A percentile compares a stretch with the other conserved stretches of the same genome.
phyloP scores from a whole-genome alignment of 1,284 basidiomycete genomes.

The Ceratobasidium sp. region DNA sequence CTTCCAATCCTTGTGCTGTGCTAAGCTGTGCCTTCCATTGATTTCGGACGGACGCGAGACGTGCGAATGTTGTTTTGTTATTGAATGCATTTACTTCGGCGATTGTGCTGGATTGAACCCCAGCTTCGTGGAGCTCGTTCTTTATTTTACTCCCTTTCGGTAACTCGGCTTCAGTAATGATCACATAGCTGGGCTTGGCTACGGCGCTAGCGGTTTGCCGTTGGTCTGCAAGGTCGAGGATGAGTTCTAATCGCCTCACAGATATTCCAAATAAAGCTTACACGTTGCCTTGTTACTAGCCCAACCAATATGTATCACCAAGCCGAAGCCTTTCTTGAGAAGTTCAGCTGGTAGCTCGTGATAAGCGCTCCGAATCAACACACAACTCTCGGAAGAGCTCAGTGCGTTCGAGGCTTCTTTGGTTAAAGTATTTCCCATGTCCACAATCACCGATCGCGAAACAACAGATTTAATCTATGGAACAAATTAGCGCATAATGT shows the following conservation, averaged over 20 bases:
- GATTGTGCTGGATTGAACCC: neutral
- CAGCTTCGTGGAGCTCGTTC: neutral
- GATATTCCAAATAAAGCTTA: neutral
- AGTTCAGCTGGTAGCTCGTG: neutral
- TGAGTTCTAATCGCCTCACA: no score
- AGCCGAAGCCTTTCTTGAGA: neutral
- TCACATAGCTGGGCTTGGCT: neutral
- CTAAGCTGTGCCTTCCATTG: slow-evolving; percentile 12
- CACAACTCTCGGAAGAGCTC: neutral
- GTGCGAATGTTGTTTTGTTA: neutral
- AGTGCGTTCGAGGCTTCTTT: neutral
- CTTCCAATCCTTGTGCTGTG: neutral
- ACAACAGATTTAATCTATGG: neutral
- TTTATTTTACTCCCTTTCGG: neutral
- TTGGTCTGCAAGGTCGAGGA: neutral
- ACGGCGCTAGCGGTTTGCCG: neutral
- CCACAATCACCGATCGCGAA: neutral
- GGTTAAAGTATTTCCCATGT: neutral
- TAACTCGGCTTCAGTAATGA: neutral
- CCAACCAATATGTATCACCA: slow-evolving; percentile 19
- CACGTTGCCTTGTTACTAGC: neutral
- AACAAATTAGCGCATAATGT: neutral
- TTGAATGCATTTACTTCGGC: neutral
- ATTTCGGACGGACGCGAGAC: neutral
- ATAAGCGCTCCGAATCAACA: slow-evolving; percentile 2